Evolutionary conservation across 768 basidiomycete species (phyloP).

Genomic region (Termitomyces sp.): DNA sequence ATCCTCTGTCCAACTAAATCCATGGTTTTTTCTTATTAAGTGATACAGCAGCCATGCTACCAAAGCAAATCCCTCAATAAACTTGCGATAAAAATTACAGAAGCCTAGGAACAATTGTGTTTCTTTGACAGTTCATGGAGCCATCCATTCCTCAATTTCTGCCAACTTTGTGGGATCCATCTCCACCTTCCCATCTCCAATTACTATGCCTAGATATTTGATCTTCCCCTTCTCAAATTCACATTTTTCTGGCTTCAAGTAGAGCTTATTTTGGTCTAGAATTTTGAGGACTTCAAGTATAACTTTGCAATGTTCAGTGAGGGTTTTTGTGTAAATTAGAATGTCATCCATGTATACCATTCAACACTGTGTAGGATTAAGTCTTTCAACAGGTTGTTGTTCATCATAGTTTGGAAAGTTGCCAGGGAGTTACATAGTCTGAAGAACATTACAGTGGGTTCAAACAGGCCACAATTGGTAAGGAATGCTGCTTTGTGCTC

Average conservation of each 20-base stretch:
- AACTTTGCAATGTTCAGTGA: conserved; percentile 13
- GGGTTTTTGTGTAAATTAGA: conserved; percentile 20
- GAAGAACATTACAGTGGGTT: no score
- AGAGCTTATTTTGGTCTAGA: not conserved
- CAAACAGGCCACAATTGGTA: no score
- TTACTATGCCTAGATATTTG: no score
- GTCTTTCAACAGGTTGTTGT: conserved; percentile 31
- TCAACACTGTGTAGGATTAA: conserved; percentile 29
- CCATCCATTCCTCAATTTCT: conserved; percentile 12
- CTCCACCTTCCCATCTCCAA: no score
- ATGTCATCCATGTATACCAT: no score
- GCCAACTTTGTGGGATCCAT: no score
- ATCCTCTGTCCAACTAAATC: not conserved
- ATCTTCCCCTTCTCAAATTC: no score
- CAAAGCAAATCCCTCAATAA: not conserved
- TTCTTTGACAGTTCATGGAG: not conserved
- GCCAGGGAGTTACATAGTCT: not conserved
- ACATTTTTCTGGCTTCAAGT: no score
- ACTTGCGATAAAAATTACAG: no score
- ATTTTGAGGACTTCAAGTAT: not conserved
- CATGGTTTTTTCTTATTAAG: not conserved
- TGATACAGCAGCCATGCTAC: not conserved
- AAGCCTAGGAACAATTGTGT: no score
- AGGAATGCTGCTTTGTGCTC: no score
- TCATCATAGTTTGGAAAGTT: not conserved